Evolutionary conservation across 1,139 yeast genomes (phyloP).

Genomic region (Geotrichum reessii): DNA sequence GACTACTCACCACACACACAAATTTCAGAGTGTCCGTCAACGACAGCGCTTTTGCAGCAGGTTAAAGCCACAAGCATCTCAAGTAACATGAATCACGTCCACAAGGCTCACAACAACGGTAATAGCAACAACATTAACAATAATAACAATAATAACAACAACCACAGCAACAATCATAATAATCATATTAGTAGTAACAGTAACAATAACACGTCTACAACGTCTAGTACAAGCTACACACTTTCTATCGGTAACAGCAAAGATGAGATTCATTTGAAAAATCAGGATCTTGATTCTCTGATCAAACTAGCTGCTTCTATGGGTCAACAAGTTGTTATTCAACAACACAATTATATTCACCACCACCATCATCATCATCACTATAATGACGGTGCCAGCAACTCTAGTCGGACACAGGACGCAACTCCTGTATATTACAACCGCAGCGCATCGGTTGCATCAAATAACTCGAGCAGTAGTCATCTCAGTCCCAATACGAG

Average conservation of each 20-base stretch:
- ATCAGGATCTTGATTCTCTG: slow-evolving; percentile 41
- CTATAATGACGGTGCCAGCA: neutral
- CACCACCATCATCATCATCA: slow-evolving; percentile 7
- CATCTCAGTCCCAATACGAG: slow-evolving; percentile 3
- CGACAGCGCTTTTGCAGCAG: slow-evolving; percentile 8
- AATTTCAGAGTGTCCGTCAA: slow-evolving; percentile 9
- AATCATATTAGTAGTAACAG: neutral
- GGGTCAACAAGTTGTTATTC: slow-evolving; percentile 17
- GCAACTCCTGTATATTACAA: slow-evolving; percentile 5
- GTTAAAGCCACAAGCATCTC: neutral
- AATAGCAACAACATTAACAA: neutral
- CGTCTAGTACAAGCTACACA: slow-evolving; percentile 15
- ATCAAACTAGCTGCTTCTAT: slow-evolving; percentile 3
- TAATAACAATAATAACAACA: neutral
- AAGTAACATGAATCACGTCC: neutral
- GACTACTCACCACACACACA: slow-evolving; percentile 9
- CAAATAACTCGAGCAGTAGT: slow-evolving; percentile 19
- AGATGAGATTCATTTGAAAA: slow-evolving; percentile 3
- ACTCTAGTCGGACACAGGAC: slow-evolving; percentile 22
- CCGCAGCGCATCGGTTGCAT: slow-evolving; percentile 1
- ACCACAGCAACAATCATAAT: neutral
- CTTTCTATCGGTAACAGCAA: slow-evolving; percentile 12
- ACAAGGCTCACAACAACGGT: neutral
- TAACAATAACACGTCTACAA: slow-evolving; percentile 2
- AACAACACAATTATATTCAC: slow-evolving; percentile 4